phyloP scores from a whole-genome alignment of 2,329 filamentous ascomycete species.

The Phialocephala sp. region DNA sequence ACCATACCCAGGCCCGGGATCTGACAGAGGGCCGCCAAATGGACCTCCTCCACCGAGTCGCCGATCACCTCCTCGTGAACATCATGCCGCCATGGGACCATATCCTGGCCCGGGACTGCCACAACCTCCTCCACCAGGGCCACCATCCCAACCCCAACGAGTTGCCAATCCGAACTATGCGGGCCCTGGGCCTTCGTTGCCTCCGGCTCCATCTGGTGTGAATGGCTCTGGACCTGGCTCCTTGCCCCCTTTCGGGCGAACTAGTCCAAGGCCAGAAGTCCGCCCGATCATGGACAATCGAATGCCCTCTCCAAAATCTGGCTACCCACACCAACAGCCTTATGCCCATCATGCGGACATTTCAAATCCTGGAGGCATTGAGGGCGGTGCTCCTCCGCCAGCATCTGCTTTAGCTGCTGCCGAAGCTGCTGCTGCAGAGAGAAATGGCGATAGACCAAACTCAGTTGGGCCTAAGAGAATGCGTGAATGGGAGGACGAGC shows the following conservation, averaged over 20 bases:
- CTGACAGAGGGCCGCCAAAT: slow-evolving; percentile 61
- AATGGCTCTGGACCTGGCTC: slow-evolving; percentile 40
- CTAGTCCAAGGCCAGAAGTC: slow-evolving; percentile 83
- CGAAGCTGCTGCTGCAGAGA: slow-evolving; percentile 66
- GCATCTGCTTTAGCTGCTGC: slow-evolving; percentile 70
- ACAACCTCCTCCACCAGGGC: slow-evolving; percentile 55
- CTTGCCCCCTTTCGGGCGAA: slow-evolving; percentile 75
- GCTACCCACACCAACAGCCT: slow-evolving; percentile 80
- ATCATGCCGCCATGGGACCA: slow-evolving; percentile 40
- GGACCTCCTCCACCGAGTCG: slow-evolving; percentile 61
- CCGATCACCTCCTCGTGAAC: slow-evolving; percentile 57
- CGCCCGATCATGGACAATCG: slow-evolving; percentile 82
- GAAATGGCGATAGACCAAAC: slow-evolving; percentile 74
- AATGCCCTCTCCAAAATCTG: slow-evolving; percentile 88
- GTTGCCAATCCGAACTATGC: slow-evolving; percentile 66
- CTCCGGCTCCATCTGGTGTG: slow-evolving; percentile 48
- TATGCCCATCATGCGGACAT: slow-evolving; percentile 76
- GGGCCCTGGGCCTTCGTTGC: slow-evolving; percentile 51
- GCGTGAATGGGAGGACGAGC: slow-evolving; percentile 91
- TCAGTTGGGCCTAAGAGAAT: slow-evolving; percentile 83
- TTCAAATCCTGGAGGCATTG: slow-evolving; percentile 41
- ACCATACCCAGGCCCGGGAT: slow-evolving; percentile 73
- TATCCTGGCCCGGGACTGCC: slow-evolving; percentile 40
- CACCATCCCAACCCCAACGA: slow-evolving; percentile 54
- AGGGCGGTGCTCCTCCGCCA: slow-evolving; percentile 70